Base-by-base conservation (phyloP, 495 filamentous ascomycete species). In the Xylaria sp. region DNA sequence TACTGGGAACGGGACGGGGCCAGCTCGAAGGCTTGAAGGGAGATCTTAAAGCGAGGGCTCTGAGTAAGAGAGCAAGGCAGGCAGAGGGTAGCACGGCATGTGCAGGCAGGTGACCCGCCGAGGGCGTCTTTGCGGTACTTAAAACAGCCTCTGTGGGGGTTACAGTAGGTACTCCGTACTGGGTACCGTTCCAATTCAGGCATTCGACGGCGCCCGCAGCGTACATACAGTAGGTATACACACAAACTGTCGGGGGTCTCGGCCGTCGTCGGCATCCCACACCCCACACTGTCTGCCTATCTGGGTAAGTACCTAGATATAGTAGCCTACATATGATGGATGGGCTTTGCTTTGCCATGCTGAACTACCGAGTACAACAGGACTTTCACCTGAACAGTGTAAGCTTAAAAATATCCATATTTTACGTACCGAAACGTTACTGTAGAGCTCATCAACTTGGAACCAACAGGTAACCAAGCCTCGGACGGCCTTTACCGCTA, bases 211-310 rank as follows among this genome's bases (percentile, higher is more conserved):
- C 21, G 48, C n/a, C 9, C 12, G 24, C 15, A 53, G 4, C 35
- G 35, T 37, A 37, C 35, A 3, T 37, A 37, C n/a, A n/a, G n/a
- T n/a, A n/a, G n/a, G n/a, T n/a, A n/a, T n/a, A n/a, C n/a, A n/a
- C 4, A 33, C 53, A 57, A 14, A 40, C 41, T 46, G 37, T 40
- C 61, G 26, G 61, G 41, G 21, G 41, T 44, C 61, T 63, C 61
- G 61, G 61, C 61, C 61, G 41, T 63, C 41, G 61, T 63, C 61
- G 61, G 61, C 61, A 43, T 63, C 41, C 61, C 61, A 63, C 40
- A 62, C 59, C 41, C 21, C 52, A 55, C 52, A 55, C 52, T 55
- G 26, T 55, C 26, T 55, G 8, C 35, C 8, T n/a, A n/a, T n/a
- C n/a, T n/a, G n/a, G n/a, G 44, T n/a, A 59, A 1, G 29, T 58